Evolutionary conservation across 1,284 basidiomycete genomes (phyloP), one percentile per base, ranked within the genome.

Genomic region (Moesziomyces sp.): DNA sequence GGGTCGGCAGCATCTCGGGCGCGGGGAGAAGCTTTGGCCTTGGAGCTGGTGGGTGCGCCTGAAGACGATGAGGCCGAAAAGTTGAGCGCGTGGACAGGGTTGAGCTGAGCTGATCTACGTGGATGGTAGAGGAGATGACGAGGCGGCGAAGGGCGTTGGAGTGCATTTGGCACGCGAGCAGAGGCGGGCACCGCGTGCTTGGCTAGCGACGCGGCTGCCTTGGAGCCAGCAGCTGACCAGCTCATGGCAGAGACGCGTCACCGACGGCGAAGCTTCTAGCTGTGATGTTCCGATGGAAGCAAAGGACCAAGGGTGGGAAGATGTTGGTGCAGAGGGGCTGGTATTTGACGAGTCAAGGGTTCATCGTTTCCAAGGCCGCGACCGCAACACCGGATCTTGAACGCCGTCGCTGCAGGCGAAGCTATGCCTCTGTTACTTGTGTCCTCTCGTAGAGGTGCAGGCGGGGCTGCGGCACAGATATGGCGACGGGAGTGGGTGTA

Each of bases 121-220:
- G 62, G 46, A 8, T 56, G 54, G 48, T 58, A 38, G 35, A 65
- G 61, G 28, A 71, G 68, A 8, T 64, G 48, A 13, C 68, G 58
- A 8, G 68, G 68, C 43, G 58, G 40, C 16, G 68, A 61, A 24
- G 59, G 57, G 34, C 68, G 45, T 5, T 68, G 59, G 30, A 44
- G 35, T 1, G 18, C 19, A 21, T 28, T 19, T 5, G 42, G 51
- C 14, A 23, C 51, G 43, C 52, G 55, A 26, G 46, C 30, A 3
- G 28, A 28, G n/a, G 54, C 55, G 21, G 35, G 46, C 16, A 40
- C 51, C 21, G 55, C 47, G 35, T 58, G 54, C 46, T 42, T 58
- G 8, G 54, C 51, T 11, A 68, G 54, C 30, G 40, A 23, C 5
- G 50, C 51, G 6, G 59, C 34, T 10, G 59, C 55, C 48, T 58